phyloP scores from a whole-genome alignment of 257 asterid species.

The Przewalskia tangutica region DNA sequence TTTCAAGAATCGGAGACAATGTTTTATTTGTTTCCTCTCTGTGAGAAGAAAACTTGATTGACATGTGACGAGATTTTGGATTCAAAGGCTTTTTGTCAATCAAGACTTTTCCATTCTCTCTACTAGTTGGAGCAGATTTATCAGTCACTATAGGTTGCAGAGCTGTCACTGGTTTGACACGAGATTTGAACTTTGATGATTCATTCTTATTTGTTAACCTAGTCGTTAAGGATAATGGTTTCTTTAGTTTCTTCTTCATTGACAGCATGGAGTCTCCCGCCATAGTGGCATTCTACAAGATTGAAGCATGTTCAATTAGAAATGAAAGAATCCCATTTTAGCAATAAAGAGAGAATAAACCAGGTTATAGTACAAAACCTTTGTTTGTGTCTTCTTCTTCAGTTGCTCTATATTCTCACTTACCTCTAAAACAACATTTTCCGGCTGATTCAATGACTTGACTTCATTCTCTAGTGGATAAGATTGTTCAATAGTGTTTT shows the following conservation, averaged over 20 bases:
- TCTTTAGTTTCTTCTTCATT: conserved; percentile 11
- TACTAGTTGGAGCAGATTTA: conserved; percentile 21
- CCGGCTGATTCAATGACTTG: conserved; percentile 12
- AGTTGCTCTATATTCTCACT: conserved; percentile 8
- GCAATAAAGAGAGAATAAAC: neutral
- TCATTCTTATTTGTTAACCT: conserved; percentile 11
- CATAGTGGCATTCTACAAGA: conserved; percentile 28
- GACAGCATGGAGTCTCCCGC: conserved; percentile 12
- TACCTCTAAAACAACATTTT: conserved; percentile 12
- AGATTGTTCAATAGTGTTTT: conserved; percentile 14
- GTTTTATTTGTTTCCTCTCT: conserved; percentile 20
- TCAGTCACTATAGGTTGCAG: conserved; percentile 23
- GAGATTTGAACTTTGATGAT: conserved; percentile 21
- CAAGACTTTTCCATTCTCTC: conserved; percentile 16
- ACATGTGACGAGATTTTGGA: conserved; percentile 50
- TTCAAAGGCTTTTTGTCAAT: conserved; percentile 31
- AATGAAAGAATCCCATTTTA: conserved; percentile 3
- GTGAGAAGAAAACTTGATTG: conserved; percentile 32
- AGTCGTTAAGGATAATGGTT: conserved; percentile 15
- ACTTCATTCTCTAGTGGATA: conserved; percentile 13
- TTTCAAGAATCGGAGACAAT: conserved; percentile 31
- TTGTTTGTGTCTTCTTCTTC: conserved; percentile 5
- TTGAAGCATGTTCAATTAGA: conserved; percentile 7
- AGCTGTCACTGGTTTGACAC: conserved; percentile 19
- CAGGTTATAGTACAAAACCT: conserved; percentile 17